Evolutionary conservation across 495 filamentous ascomycete genomes (phyloP), one percentile per base, ranked within the genome.

Genomic region (Aspergillus nanangensis): DNA sequence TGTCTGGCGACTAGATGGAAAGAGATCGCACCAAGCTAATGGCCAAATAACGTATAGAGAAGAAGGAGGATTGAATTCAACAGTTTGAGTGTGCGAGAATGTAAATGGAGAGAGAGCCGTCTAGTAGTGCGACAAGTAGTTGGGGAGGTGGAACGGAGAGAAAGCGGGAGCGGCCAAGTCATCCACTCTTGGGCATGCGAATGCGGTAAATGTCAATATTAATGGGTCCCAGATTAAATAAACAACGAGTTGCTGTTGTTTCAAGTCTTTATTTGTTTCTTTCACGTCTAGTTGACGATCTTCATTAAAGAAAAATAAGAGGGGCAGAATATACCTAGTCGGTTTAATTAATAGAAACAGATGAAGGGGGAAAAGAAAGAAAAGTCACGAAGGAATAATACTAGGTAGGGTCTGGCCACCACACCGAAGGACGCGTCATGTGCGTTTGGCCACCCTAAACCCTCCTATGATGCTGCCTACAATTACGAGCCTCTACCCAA

Each of bases 1-100:
- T 74, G 67, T 52, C 63, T 56, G 69, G 67, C 70, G 60, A 51
- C 45, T 46, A 40, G 32, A 47, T 39, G 18, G 3, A 15, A 7
- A 39, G n/a, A n/a, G 27, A 46, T 45, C 50, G 54, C 51, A 58
- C 56, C 39, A 51, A 48, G 33, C 11, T 8, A 44, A 51, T 21
- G 43, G 34, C 3, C 42, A 18, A 36, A 47, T 35, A 43, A 29
- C 20, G 35, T 45, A 40, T 47, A 40, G 51, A 46, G 15, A 48
- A 32, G 25, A 45, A 41, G 27, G 45, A 31, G 33, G 13, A 41
- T 25, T 43, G 38, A 42, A 50, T 23, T 20, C 24, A 27, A 32
- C 19, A 54, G 33, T 24, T 13, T 34, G 20, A 31, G 33, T 14
- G 24, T 1, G 42, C 32, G 45, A 46, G 29, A 38, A 38, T 54